Evolutionary conservation across 371 early-diverging fungal species (phyloP).

Genomic region (Funneliformis caledonium): DNA sequence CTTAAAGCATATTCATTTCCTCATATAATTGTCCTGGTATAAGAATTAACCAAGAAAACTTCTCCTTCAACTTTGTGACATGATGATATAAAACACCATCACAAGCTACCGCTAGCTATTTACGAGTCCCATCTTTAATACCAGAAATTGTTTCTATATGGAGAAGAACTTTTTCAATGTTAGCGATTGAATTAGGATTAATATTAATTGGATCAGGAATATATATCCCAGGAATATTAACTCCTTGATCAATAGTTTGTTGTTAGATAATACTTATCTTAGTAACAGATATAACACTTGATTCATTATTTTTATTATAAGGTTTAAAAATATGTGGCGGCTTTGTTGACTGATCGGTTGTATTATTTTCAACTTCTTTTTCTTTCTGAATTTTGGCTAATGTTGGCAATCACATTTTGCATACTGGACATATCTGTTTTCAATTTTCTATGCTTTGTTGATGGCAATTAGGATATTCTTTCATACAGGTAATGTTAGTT

Average conservation of each 20-base stretch:
- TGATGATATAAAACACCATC: slow-evolving; percentile 23
- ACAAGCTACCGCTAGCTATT: slow-evolving; percentile 14
- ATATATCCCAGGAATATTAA: slow-evolving; percentile 20
- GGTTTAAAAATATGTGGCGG: slow-evolving; percentile 12
- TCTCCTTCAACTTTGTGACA: slow-evolving; percentile 1
- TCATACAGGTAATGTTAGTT: slow-evolving; percentile 3
- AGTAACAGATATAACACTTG: not conserved
- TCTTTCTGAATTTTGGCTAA: slow-evolving; percentile 27
- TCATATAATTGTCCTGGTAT: slow-evolving; percentile 16
- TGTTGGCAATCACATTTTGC: not conserved
- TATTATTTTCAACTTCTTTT: too few species aligned
- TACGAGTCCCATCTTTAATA: slow-evolving; percentile 24
- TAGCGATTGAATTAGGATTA: slow-evolving; percentile 29
- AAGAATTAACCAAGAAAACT: slow-evolving; percentile 22
- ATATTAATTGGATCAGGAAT: slow-evolving; percentile 30
- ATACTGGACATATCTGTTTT: slow-evolving; percentile 22
- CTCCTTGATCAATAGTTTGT: not conserved
- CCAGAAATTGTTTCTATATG: slow-evolving; percentile 28
- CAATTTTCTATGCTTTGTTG: slow-evolving; percentile 14
- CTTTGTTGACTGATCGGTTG: slow-evolving; percentile 19
- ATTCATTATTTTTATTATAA: not conserved
- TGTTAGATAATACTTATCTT: slow-evolving; percentile 7
- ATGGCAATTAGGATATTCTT: not conserved
- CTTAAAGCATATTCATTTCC: slow-evolving; percentile 11
- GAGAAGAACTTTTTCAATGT: slow-evolving; percentile 29